A percentile compares a stretch with the other conserved stretches of the same genome.
Evolutionary conservation across 306 rosid species (phyloP).

Genomic region (Gastrolobium bilobum): DNA sequence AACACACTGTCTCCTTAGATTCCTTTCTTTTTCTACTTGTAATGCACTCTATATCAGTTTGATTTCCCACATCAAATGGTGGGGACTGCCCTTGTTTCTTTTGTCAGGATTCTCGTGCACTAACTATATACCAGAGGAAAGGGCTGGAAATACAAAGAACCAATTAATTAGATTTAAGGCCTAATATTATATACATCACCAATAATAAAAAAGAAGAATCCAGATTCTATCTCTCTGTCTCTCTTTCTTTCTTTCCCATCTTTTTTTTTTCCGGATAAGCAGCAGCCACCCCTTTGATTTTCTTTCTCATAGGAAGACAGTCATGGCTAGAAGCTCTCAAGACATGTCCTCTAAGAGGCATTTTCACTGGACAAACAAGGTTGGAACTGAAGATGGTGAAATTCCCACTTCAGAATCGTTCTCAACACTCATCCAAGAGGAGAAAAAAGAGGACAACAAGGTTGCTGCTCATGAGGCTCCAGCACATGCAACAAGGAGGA

Average conservation of each 20-base stretch:
- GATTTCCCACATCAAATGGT: conserved; percentile 67
- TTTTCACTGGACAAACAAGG: conserved; percentile 88
- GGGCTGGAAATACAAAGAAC: conserved; percentile 51
- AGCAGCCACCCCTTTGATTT: conserved; percentile 37
- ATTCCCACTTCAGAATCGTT: conserved; percentile 58
- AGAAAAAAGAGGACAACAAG: conserved; percentile 45
- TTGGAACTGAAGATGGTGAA: conserved; percentile 70
- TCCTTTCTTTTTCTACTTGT: conserved; percentile 66
- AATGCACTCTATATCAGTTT: conserved; percentile 49
- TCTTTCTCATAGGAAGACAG: conserved; percentile 63
- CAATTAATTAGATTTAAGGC: conserved; percentile 48
- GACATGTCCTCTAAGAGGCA: conserved; percentile 84
- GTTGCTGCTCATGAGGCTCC: conserved; percentile 35
- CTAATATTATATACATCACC: conserved; percentile 50
- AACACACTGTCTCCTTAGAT: conserved; percentile 74
- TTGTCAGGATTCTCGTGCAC: conserved; percentile 82
- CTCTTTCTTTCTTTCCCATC: conserved; percentile 39
- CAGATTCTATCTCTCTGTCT: conserved; percentile 40
- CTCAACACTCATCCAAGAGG: conserved; percentile 47
- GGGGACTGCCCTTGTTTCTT: conserved; percentile 79
- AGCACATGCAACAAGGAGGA: conserved; percentile 58
- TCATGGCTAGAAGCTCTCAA: conserved; percentile 66
- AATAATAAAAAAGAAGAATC: conserved; percentile 47
- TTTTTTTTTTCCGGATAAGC: conserved; percentile 47
- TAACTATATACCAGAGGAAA: conserved; percentile 44